Percentiles rank a stretch among this genome's conserved stretches.
Conservation (phyloP, 345 rosid genomes). For the Acer saccharum region DNA sequence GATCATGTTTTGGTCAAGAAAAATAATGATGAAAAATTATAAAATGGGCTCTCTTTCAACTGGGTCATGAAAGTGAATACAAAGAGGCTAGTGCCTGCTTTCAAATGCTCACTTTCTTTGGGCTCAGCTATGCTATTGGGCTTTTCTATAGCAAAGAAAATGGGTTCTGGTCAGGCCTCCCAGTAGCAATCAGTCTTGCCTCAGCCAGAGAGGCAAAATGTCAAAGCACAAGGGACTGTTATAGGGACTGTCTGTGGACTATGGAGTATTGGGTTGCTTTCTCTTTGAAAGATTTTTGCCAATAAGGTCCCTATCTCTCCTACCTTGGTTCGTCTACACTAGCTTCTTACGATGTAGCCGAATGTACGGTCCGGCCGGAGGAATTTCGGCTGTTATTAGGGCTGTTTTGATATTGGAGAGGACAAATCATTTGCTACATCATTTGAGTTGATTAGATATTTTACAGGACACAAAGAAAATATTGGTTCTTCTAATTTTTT, state of each 20-base stretch:
- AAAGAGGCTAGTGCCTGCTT: conserved; percentile 51
- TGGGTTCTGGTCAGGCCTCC: conserved; percentile 84
- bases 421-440: conserved; percentile 24
- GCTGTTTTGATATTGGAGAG: conserved; percentile 79
- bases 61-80: conserved; percentile 18
- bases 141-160: conserved; percentile 63
- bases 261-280: conserved; percentile 83
- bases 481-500: no score
- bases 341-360: conserved; percentile 63
- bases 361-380: conserved; percentile 91
- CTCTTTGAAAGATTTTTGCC: conserved; percentile 67
- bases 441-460: no score
- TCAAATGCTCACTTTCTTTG: conserved; percentile 66
- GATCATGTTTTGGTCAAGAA: conserved; percentile 8
- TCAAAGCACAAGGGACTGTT: conserved; percentile 92
- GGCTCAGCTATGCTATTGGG: conserved; percentile 70
- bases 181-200: conserved; percentile 68
- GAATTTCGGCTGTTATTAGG: conserved; percentile 76
- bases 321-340: conserved; percentile 85
- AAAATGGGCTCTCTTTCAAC: conserved; percentile 19
- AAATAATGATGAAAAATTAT: conserved; percentile 12
- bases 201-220: conserved; percentile 72
- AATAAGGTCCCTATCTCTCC: conserved; percentile 69
- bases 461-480: no score
- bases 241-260: conserved; percentile 84